Evolutionary conservation across 768 basidiomycete genomes (phyloP).

Genomic region (Amanita polypyramis): DNA sequence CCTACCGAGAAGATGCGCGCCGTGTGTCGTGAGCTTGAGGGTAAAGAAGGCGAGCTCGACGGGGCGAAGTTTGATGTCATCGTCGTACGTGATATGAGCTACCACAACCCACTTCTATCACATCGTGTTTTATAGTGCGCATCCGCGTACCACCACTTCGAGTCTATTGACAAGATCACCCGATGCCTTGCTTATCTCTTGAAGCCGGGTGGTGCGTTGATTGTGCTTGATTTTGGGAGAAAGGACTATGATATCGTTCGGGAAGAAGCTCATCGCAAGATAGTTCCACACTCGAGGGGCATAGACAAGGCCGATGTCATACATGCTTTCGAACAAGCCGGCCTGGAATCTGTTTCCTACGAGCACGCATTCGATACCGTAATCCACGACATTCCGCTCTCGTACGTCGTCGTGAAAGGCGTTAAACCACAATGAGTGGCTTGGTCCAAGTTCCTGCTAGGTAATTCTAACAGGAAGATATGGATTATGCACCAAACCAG

Average conservation of each 20-base stretch:
- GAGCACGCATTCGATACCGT: background rate
- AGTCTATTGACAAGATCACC: constrained; percentile 40
- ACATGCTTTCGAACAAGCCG: background rate
- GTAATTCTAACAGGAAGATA: too few species aligned
- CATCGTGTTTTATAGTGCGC: constrained; percentile 32
- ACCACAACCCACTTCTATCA: too few species aligned
- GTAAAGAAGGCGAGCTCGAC: constrained; percentile 35
- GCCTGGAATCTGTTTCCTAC: background rate
- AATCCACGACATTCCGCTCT: background rate
- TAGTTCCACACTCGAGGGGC: background rate
- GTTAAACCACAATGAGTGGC: background rate
- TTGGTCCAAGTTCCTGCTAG: too few species aligned
- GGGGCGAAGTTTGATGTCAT: constrained; percentile 57
- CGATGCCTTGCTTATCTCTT: constrained; percentile 40
- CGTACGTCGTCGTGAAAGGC: background rate
- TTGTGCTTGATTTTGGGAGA: constrained; percentile 41
- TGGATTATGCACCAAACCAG: too few species aligned
- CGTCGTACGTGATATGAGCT: constrained; percentile 38
- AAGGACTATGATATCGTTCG: constrained; percentile 4
- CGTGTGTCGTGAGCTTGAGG: constrained; percentile 39
- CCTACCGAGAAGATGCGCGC: constrained; percentile 57
- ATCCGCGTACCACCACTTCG: constrained; percentile 58
- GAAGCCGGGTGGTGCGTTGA: constrained; percentile 48
- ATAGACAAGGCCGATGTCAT: background rate
- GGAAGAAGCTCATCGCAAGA: background rate